Evolutionary conservation across 176 grass and related monocot species (phyloP).

Genomic region (Triticum turgidum): DNA sequence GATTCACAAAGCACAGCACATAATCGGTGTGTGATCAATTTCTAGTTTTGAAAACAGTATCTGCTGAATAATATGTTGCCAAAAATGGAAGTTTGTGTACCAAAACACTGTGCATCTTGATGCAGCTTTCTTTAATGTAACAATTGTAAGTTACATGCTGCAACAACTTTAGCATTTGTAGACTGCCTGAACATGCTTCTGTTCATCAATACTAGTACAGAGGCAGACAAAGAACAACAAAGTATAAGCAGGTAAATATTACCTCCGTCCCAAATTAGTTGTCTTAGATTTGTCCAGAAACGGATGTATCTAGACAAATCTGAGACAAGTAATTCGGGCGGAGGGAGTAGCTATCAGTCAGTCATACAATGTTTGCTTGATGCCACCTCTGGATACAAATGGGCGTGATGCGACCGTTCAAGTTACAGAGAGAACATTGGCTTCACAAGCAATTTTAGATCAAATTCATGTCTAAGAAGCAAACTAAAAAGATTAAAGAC

Average conservation of each 20-base stretch:
- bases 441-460: neutral
- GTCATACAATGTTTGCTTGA: neutral
- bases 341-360: neutral
- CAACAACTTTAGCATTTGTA: neutral
- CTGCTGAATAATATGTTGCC: slow-evolving; percentile 4
- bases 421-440: neutral
- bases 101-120: neutral
- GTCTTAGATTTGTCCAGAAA: too few species aligned
- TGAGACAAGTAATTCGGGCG: too few species aligned
- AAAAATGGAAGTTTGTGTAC: neutral
- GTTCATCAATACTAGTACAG: neutral
- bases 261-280: too few species aligned
- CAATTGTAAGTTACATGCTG: neutral
- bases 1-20: neutral
- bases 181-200: neutral
- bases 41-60: slow-evolving; percentile 5
- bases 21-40: neutral
- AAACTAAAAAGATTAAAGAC: neutral
- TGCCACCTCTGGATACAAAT: neutral
- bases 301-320: too few species aligned
- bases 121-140: neutral
- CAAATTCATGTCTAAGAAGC: neutral
- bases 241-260: neutral
- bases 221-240: neutral
- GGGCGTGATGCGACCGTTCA: neutral